These are phyloP conservation scores for Starmerella vaccinii DNA, from an alignment of 805 yeast species.

Conservation along the genomic window DNA sequence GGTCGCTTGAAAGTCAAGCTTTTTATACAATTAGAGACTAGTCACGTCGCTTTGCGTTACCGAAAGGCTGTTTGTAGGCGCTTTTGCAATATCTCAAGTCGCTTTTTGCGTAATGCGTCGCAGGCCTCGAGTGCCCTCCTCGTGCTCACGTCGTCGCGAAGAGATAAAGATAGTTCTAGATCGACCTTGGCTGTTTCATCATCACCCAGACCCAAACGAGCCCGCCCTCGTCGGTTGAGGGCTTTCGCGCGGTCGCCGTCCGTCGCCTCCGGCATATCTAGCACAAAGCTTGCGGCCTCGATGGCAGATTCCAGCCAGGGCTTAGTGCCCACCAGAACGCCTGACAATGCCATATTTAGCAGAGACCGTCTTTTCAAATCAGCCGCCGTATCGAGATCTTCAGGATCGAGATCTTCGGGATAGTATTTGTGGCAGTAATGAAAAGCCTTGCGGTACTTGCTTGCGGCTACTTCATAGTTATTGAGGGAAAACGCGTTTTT, in stretches of 20 bases:
- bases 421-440: conserved; percentile 59
- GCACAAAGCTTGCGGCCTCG: conserved; percentile 52
- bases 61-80: neutral
- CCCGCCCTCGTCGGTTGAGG: conserved; percentile 69
- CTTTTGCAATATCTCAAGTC: neutral
- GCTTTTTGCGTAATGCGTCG: neutral
- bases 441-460: conserved; percentile 64
- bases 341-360: conserved; percentile 66
- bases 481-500: conserved; percentile 56
- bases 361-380: conserved; percentile 51
- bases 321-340: conserved; percentile 40
- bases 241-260: conserved; percentile 68
- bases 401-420: conserved; percentile 44
- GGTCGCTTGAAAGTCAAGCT: no score
- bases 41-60: neutral
- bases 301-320: conserved; percentile 46
- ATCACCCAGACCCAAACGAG: conserved; percentile 50
- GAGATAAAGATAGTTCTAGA: conserved; percentile 47
- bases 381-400: conserved; percentile 31
- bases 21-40: neutral
- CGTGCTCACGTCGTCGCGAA: conserved; percentile 16
- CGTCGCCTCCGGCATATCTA: conserved; percentile 42
- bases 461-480: conserved; percentile 45
- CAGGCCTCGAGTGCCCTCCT: conserved; percentile 14
- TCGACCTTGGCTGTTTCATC: conserved; percentile 58